A percentile compares a stretch with the other conserved stretches of the same genome.
Evolutionary conservation across 805 yeast genomes (phyloP).

Genomic region (Candida namnaoensis): DNA sequence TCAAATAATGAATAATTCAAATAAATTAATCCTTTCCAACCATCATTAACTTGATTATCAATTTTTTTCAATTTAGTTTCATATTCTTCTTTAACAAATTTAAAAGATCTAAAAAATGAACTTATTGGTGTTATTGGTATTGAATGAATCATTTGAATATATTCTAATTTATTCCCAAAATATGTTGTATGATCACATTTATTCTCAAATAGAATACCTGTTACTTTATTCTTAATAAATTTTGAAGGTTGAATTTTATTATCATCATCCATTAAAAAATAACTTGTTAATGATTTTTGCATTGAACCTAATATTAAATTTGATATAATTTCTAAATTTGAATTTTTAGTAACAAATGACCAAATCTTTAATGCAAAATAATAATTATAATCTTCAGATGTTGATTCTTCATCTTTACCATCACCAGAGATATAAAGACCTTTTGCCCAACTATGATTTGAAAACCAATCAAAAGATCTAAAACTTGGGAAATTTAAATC

Average conservation of each 20-base stretch:
- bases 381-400: conserved; percentile 69
- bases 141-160: conserved; percentile 75
- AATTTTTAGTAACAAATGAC: conserved; percentile 48
- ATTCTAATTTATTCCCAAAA: conserved; percentile 65
- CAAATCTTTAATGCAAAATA: conserved; percentile 60
- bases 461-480: conserved; percentile 66
- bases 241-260: conserved; percentile 47
- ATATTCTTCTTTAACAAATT: conserved; percentile 61
- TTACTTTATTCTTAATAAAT: conserved; percentile 55
- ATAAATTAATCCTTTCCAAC: conserved; percentile 69
- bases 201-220: conserved; percentile 69
- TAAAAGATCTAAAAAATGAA: conserved; percentile 44
- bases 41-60: conserved; percentile 43
- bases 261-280: conserved; percentile 44
- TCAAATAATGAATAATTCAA: conserved; percentile 69
- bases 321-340: conserved; percentile 43
- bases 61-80: conserved; percentile 35
- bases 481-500: conserved; percentile 58
- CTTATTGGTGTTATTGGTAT: conserved; percentile 65
- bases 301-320: conserved; percentile 54
- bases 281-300: conserved; percentile 41
- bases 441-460: conserved; percentile 76
- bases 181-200: conserved; percentile 68
- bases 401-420: conserved; percentile 70
- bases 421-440: conserved; percentile 65